These are phyloP conservation scores for Knufia petricola DNA, from an alignment of 2,329 filamentous ascomycete species.

Conservation along the genomic window DNA sequence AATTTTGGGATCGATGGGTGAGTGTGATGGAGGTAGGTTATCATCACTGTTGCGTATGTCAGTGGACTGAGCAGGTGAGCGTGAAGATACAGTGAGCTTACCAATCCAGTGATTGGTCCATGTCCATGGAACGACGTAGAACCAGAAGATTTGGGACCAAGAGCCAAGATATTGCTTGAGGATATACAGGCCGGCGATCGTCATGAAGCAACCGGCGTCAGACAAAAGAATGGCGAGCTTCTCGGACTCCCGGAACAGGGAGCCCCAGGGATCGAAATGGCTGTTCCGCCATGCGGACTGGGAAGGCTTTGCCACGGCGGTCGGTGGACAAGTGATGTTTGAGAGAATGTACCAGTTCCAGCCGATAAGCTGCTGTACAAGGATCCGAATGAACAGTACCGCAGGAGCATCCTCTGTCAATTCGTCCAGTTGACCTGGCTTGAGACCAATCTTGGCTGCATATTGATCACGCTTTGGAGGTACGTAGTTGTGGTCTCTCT, in stretches of 20 bases:
- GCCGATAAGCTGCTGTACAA: slow-evolving; percentile 55
- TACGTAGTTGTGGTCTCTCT: slow-evolving; percentile 58
- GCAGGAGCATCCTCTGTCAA: slow-evolving; percentile 52
- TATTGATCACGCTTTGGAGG: slow-evolving; percentile 37
- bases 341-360: slow-evolving; percentile 56
- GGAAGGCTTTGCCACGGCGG: background rate
- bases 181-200: slow-evolving; percentile 1
- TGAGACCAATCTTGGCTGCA: slow-evolving; percentile 33
- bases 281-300: background rate
- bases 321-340: slow-evolving; percentile 37
- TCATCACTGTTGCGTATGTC: slow-evolving; percentile 45
- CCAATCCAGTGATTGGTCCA: slow-evolving; percentile 64
- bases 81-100: slow-evolving; percentile 28
- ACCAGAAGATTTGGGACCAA: slow-evolving; percentile 13
- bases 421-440: slow-evolving; percentile 43
- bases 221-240: slow-evolving; percentile 2
- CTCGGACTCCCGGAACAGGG: slow-evolving; percentile 7
- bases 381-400: slow-evolving; percentile 43
- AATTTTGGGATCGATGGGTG: slow-evolving; percentile 51
- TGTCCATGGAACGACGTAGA: slow-evolving; percentile 55
- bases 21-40: slow-evolving; percentile 67
- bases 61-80: slow-evolving; percentile 4
- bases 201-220: slow-evolving; percentile 6
- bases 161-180: background rate
- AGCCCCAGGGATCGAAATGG: background rate